Evolutionary conservation across 1,284 basidiomycete genomes (phyloP), one percentile per base, ranked within the genome.

Genomic region (Malassezia slooffiae): DNA sequence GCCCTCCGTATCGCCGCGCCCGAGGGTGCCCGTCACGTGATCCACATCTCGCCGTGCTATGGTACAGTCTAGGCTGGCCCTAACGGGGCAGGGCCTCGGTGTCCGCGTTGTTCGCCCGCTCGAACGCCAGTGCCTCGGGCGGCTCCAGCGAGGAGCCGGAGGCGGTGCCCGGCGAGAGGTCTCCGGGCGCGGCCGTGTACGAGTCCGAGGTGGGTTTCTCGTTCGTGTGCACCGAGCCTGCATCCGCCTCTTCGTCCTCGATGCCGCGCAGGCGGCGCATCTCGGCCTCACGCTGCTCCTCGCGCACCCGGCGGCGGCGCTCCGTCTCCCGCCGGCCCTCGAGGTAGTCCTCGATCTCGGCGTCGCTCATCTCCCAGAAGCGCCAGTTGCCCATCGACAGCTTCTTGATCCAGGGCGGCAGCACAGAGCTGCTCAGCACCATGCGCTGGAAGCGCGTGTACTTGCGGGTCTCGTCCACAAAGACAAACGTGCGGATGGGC

Each of bases 371-470:
- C 51, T 52, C 41, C 64, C 64, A 67, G 53, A 67, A 67, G 43
- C 51, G 53, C 42, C 34, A 43, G 47, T 64, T 55, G 31, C 63
- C 63, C 16, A 32, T 27, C 24, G 55, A 34, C 17, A 66, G 27
- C 52, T 66, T 66, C 21, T 54, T 44, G 43, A 63, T 41, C 62
- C 62, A 67, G 20, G 62, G 58, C n/a, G 64, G 64, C 16, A 67
- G 32, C 24, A 67, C 45, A 20, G 48, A 49, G 16, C 31, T 33
- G 17, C 22, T 20, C 17, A 43, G 28, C 7, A 29, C 34, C 5
- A 21, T 35, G 12, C 24, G 28, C 46, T 51, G 52, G 32, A 56
- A 41, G 9, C 50, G 50, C 10, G 53, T 50, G 17, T 42, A 31
- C 12, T 30, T 32, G 10, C 26, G 30, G 10, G 37, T 41, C 26